A percentile compares a stretch with the other conserved stretches of the same genome.
These are phyloP conservation scores for Annulohypoxylon stygium DNA, from an alignment of 495 filamentous ascomycete species.

Conservation along the genomic window DNA sequence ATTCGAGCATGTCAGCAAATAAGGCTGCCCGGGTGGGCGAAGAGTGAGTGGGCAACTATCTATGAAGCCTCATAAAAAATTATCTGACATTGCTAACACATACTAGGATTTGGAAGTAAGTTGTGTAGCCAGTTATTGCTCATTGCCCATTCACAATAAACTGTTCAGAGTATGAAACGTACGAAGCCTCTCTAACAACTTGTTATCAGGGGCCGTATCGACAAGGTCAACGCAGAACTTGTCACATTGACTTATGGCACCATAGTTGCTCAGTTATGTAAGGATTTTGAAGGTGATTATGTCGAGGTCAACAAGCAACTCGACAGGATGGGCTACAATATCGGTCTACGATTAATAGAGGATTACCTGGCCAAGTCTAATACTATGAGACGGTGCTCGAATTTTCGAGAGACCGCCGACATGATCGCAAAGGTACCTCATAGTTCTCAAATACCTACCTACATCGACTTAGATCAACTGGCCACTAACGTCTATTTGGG, in stretches of 20 bases:
- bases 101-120: conserved; percentile 96
- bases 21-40: conserved; percentile 95
- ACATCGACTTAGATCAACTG: conserved; percentile 11
- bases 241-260: conserved; percentile 98
- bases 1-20: conserved; percentile 76
- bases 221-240: conserved; percentile 87
- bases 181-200: conserved; percentile 26
- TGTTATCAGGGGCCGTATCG: conserved; percentile 69
- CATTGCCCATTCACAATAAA: too few relatives aligned
- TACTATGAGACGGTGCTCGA: conserved; percentile 83
- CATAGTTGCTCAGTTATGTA: conserved; percentile 95
- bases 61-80: conserved; percentile 3
- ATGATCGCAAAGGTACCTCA: conserved; percentile 87
- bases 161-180: background rate
- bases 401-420: conserved; percentile 95
- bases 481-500: background rate
- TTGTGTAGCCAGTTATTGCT: conserved; percentile 27
- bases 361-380: conserved; percentile 97
- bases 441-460: conserved; percentile 17
- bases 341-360: conserved; percentile 94
- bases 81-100: conserved; percentile 47
- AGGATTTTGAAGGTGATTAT: conserved; percentile 94
- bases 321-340: conserved; percentile 99
- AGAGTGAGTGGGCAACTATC: conserved; percentile 77
- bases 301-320: conserved; percentile 95